A percentile compares a stretch with the other conserved stretches of the same genome.
phyloP scores from a whole-genome alignment of 768 basidiomycete genomes.

The Boletus vinaceobasis region DNA sequence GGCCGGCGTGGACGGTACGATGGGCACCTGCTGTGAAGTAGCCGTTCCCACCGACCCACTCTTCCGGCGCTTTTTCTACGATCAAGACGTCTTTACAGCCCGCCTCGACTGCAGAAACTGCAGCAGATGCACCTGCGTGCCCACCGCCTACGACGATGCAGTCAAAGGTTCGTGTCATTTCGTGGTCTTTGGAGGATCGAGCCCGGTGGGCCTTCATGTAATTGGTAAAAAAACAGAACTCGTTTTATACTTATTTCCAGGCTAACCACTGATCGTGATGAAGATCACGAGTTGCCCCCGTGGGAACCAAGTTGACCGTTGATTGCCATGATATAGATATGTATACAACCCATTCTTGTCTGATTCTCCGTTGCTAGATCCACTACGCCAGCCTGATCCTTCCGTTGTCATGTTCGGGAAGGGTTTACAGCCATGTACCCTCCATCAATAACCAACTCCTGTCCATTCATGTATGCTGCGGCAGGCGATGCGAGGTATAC shows the following conservation, averaged over 20 bases:
- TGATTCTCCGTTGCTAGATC: background rate
- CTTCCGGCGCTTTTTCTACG: slow-evolving; percentile 60
- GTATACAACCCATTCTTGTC: background rate
- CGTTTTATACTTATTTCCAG: background rate
- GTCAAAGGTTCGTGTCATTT: slow-evolving; percentile 36
- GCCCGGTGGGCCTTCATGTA: background rate
- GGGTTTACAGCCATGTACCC: slow-evolving; percentile 76
- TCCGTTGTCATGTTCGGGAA: slow-evolving; percentile 32
- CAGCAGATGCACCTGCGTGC: slow-evolving; percentile 65
- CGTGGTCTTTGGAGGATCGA: background rate
- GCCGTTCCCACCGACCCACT: slow-evolving; percentile 69
- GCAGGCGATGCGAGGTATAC: slow-evolving; percentile 73
- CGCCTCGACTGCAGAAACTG: slow-evolving; percentile 54
- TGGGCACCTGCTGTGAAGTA: slow-evolving; percentile 71
- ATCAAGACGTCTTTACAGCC: slow-evolving; percentile 61
- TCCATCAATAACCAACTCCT: slow-evolving; percentile 76
- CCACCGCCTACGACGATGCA: slow-evolving; percentile 65
- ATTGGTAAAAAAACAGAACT: background rate
- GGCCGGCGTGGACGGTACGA: slow-evolving; percentile 59
- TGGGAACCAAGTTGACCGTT: background rate
- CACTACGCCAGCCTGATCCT: background rate
- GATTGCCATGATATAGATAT: background rate
- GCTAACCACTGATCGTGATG: background rate
- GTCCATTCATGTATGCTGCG: slow-evolving; percentile 73
- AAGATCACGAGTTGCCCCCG: background rate